Conservation (phyloP, 202 grass and related monocot species). For the Carex sylvatica region DNA sequence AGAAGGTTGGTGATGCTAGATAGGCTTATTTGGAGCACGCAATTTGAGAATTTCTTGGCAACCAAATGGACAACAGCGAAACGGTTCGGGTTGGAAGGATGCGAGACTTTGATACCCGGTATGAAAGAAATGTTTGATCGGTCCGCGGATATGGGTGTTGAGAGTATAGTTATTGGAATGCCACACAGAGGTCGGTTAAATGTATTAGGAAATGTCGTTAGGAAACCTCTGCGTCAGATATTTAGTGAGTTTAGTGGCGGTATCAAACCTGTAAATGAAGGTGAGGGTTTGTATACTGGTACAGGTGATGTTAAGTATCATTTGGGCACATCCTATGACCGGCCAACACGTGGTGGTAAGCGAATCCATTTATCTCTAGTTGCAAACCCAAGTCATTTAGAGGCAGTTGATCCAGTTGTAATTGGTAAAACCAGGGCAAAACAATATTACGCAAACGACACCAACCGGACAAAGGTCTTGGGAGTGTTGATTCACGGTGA, state of each 20-base stretch:
- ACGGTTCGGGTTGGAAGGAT: conserved; percentile 82
- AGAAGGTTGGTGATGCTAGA: conserved; percentile 75
- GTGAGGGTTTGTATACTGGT: conserved; percentile 76
- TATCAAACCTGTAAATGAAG: conserved; percentile 81
- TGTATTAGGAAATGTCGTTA: conserved; percentile 75
- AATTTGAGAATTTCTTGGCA: conserved; percentile 90
- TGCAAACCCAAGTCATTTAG: conserved; percentile 90
- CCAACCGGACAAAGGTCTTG: conserved; percentile 60
- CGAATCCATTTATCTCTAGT: conserved; percentile 78
- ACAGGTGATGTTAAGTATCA: conserved; percentile 96
- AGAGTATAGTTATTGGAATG: conserved; percentile 93
- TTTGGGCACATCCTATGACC: conserved; percentile 88
- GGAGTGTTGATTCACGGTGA: conserved; percentile 83
- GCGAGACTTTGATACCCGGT: conserved; percentile 79
- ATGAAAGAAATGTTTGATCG: conserved; percentile 99
- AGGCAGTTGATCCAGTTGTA: conserved; percentile 89
- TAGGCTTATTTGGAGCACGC: conserved; percentile 88
- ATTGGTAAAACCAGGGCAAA: conserved; percentile 84
- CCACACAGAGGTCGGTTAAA: conserved; percentile 88
- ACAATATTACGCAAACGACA: conserved; percentile 76
- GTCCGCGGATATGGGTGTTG: conserved; percentile 75
- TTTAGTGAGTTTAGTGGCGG: conserved; percentile 91
- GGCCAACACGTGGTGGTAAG: conserved; percentile 81
- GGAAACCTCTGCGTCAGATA: conserved; percentile 84
- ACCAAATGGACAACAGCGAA: conserved; percentile 82